Percentiles rank a stretch among this genome's conserved stretches.
Conservation (phyloP, 139 green algal species). For the Chlamydomonas incerta region DNA sequence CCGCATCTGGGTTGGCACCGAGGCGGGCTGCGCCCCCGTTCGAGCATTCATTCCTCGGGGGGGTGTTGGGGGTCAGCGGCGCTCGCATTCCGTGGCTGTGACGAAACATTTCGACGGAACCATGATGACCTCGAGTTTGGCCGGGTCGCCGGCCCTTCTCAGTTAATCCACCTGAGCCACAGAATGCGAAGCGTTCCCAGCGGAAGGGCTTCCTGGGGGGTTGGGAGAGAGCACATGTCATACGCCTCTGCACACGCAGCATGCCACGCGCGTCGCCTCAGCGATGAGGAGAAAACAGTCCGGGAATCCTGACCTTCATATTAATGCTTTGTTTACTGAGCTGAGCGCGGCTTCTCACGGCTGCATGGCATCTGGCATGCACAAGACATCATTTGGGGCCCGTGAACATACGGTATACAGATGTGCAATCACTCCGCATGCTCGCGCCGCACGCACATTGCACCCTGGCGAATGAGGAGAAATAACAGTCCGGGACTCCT, state of each 20-base stretch:
- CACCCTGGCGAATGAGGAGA: background rate
- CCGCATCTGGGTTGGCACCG: no score
- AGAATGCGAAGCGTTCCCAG: no score
- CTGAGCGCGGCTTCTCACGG: background rate
- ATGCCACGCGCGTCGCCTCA: background rate
- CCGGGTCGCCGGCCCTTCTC: background rate
- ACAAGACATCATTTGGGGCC: no score
- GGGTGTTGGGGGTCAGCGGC: no score
- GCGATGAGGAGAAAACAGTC: background rate
- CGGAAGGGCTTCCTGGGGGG: no score
- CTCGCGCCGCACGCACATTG: no score
- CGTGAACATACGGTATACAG: no score
- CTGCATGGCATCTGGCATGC: no score
- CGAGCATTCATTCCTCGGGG: no score
- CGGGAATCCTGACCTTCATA: slow-evolving; percentile 25
- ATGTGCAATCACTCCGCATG: no score
- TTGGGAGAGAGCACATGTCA: no score
- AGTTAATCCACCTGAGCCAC: slow-evolving; percentile 28
- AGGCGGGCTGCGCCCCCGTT: no score
- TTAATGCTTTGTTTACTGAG: slow-evolving; percentile 42
- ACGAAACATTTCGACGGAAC: background rate
- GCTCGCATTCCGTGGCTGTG: background rate
- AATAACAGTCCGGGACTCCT: background rate
- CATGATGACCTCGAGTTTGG: background rate
- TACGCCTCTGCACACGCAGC: background rate